A percentile compares a stretch with the other conserved stretches of the same genome.
Conservation (phyloP, 768 basidiomycete genomes). For the Leccinum boreale region DNA sequence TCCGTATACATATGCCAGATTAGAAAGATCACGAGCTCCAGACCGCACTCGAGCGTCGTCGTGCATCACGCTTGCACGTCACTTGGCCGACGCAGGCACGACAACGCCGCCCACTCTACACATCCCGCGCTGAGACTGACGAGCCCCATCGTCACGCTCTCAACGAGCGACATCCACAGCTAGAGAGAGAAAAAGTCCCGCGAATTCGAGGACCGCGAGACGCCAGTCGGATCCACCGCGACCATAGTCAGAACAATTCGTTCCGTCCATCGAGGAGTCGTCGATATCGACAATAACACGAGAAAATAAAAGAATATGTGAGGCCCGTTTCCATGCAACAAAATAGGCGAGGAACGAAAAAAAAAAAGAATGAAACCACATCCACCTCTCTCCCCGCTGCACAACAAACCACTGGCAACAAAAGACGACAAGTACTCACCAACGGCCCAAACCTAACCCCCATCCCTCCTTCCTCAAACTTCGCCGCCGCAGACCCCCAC, state of each 20-base stretch:
- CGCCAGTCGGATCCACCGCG: neutral
- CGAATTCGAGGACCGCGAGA: too few species aligned
- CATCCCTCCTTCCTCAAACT: neutral
- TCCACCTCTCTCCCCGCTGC: too few species aligned
- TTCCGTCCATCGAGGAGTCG: conserved; percentile 55
- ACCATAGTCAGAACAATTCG: conserved; percentile 1
- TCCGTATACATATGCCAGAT: too few species aligned
- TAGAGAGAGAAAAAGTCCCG: too few species aligned
- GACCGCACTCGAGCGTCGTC: neutral
- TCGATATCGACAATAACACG: neutral
- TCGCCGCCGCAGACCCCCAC: neutral
- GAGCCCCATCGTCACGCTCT: neutral
- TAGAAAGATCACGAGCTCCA: neutral
- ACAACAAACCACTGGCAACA: neutral
- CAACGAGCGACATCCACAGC: conserved; percentile 2
- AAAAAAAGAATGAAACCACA: neutral
- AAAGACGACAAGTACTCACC: neutral
- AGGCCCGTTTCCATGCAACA: neutral
- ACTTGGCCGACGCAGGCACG: neutral
- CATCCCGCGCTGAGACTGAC: conserved; percentile 1
- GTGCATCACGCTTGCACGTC: neutral
- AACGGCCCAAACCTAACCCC: neutral
- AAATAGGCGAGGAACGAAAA: neutral
- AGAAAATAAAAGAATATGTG: neutral
- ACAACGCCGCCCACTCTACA: neutral